Conservation (phyloP, 2,329 filamentous ascomycete genomes). For the Massarina eburnea region DNA sequence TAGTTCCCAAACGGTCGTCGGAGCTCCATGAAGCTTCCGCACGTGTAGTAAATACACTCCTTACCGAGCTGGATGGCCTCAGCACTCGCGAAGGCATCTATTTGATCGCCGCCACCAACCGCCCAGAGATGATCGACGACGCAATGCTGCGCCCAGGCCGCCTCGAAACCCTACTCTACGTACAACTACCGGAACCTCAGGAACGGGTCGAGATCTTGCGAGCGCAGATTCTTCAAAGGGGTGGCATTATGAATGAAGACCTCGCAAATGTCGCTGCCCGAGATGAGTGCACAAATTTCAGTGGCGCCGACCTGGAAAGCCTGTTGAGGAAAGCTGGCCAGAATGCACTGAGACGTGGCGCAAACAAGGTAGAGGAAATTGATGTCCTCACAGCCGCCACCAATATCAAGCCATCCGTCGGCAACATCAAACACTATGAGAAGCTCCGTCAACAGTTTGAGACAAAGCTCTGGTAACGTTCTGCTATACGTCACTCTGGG, state of each 20-base stretch:
- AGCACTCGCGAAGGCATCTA: constrained; percentile 81
- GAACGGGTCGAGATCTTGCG: constrained; percentile 85
- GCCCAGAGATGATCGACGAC: constrained; percentile 93
- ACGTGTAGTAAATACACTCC: constrained; percentile 89
- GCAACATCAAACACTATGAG: constrained; percentile 60
- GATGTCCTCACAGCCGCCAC: constrained; percentile 50
- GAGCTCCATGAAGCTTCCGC: constrained; percentile 77
- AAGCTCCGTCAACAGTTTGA: constrained; percentile 53
- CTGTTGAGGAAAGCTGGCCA: constrained; percentile 62
- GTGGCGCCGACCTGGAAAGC: constrained; percentile 65
- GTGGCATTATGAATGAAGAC: constrained; percentile 55
- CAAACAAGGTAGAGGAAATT: constrained; percentile 49
- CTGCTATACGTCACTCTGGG: not conserved
- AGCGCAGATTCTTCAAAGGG: constrained; percentile 57
- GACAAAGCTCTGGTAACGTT: constrained; percentile 20
- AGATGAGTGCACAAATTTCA: constrained; percentile 73
- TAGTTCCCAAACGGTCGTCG: constrained; percentile 82
- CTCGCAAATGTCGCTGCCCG: constrained; percentile 65
- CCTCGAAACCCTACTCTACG: constrained; percentile 83
- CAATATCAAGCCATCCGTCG: constrained; percentile 55
- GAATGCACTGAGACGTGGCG: constrained; percentile 53
- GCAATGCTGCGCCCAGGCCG: constrained; percentile 92
- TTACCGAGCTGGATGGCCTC: constrained; percentile 91
- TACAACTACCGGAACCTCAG: constrained; percentile 76
- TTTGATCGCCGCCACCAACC: constrained; percentile 91